Evolutionary conservation across 2,329 filamentous ascomycete genomes (phyloP).

Genomic region (Claviceps paspali): DNA sequence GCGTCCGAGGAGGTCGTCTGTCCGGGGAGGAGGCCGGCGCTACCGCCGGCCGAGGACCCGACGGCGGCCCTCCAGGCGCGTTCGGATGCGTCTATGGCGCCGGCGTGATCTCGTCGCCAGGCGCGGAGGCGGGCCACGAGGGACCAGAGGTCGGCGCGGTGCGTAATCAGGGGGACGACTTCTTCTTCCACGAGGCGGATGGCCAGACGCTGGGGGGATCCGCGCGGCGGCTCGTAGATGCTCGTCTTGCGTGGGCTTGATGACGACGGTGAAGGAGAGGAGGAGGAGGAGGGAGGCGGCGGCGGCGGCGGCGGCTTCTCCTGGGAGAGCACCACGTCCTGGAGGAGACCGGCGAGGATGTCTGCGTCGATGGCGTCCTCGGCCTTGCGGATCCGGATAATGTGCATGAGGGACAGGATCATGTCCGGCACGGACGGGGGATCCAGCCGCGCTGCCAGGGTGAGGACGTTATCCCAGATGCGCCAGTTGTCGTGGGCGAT

Average conservation of each 20-base stretch:
- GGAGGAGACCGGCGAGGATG: slow-evolving; percentile 56
- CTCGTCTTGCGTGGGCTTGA: slow-evolving; percentile 3
- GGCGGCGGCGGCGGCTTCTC: no score
- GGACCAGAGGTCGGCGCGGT: slow-evolving; percentile 60
- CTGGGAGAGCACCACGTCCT: slow-evolving; percentile 45
- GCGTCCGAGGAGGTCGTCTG: slow-evolving; percentile 6
- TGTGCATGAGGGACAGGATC: slow-evolving; percentile 54
- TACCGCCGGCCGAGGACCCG: slow-evolving; percentile 30
- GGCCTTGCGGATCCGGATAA: slow-evolving; percentile 62
- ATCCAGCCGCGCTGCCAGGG: slow-evolving; percentile 61
- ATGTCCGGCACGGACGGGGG: slow-evolving; percentile 66
- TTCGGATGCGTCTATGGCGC: slow-evolving; percentile 71
- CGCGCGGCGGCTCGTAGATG: slow-evolving; percentile 29
- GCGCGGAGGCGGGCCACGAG: slow-evolving; percentile 56
- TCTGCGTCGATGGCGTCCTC: slow-evolving; percentile 67
- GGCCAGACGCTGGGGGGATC: slow-evolving; percentile 46
- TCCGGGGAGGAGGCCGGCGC: slow-evolving; percentile 28
- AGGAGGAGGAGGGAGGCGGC: no score
- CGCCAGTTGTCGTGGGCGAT: slow-evolving; percentile 76
- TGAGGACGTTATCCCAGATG: slow-evolving; percentile 95
- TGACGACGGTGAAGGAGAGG: slow-evolving; percentile 7
- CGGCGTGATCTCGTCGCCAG: slow-evolving; percentile 55
- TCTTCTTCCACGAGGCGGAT: slow-evolving; percentile 58
- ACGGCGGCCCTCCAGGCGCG: slow-evolving; percentile 71
- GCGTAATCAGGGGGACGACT: slow-evolving; percentile 72